A percentile compares a stretch with the other conserved stretches of the same genome.
phyloP scores from a whole-genome alignment of 768 basidiomycete genomes.

The Leccinum uliginosum region DNA sequence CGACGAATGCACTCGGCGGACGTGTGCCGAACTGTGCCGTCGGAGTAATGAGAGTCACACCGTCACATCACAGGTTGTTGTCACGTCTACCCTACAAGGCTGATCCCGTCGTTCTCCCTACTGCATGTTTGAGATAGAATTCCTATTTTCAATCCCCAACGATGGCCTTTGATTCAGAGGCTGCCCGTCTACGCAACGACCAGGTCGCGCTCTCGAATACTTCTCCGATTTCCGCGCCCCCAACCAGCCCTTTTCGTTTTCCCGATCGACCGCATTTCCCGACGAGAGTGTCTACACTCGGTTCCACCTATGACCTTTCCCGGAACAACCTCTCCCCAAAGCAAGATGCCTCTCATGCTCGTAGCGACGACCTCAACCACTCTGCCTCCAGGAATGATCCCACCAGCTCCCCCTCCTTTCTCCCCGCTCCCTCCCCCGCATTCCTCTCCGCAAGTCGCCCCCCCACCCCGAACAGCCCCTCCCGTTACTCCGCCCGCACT shows the following conservation, averaged over 20 bases:
- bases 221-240: conserved; percentile 34
- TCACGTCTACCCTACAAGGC: conserved; percentile 22
- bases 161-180: conserved; percentile 31
- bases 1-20: conserved; percentile 26
- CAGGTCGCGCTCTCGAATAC: conserved; percentile 5
- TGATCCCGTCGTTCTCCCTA: conserved; percentile 19
- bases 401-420: conserved; percentile 17
- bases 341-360: conserved; percentile 45
- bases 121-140: not conserved
- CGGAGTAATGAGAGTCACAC: conserved; percentile 2
- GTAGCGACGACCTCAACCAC: conserved; percentile 70
- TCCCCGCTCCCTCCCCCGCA: conserved; percentile 42
- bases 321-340: conserved; percentile 39
- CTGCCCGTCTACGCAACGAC: conserved; percentile 27
- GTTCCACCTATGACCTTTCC: conserved; percentile 49
- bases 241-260: conserved; percentile 33
- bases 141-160: not conserved
- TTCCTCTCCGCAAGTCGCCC: conserved; percentile 56
- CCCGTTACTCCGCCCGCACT: conserved; percentile 42
- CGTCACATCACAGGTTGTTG: conserved; percentile 11
- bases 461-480: conserved; percentile 48
- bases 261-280: conserved; percentile 54
- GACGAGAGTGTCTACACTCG: conserved; percentile 62
- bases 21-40: conserved; percentile 15
- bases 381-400: conserved; percentile 15